Percentiles rank a stretch among this genome's conserved stretches.
These are phyloP conservation scores for Vanrija sp. DNA, from an alignment of 1,284 basidiomycete species.

Conservation along the genomic window DNA sequence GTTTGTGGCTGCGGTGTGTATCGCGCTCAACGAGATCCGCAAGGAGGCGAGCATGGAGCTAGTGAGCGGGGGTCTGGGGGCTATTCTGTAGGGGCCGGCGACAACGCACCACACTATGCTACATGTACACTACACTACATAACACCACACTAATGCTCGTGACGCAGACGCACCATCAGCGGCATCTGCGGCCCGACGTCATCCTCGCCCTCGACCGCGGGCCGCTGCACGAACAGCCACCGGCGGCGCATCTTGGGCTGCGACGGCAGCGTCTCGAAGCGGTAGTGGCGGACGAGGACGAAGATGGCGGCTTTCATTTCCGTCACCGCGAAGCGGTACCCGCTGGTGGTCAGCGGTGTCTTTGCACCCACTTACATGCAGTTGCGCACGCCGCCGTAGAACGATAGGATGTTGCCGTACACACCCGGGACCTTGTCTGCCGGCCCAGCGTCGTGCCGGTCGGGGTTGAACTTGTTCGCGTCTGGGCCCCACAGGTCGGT, in stretches of 20 bases:
- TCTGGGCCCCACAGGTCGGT: slow-evolving; percentile 65
- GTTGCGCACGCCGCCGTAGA: slow-evolving; percentile 62
- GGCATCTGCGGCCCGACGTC: slow-evolving; percentile 1
- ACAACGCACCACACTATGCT: no score
- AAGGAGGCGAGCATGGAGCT: no score
- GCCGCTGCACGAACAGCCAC: slow-evolving; percentile 45
- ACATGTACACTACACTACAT: no score
- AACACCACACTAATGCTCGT: not conserved
- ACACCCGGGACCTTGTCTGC: slow-evolving; percentile 58
- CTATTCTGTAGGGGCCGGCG: no score
- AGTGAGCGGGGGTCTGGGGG: no score
- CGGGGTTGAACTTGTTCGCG: slow-evolving; percentile 58
- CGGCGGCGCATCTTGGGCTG: slow-evolving; percentile 22
- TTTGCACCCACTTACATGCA: slow-evolving; percentile 42
- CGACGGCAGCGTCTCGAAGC: slow-evolving; percentile 6
- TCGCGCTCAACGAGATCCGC: not conserved
- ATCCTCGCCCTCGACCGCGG: slow-evolving; percentile 15
- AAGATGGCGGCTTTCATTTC: slow-evolving; percentile 64
- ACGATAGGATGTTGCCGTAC: slow-evolving; percentile 63
- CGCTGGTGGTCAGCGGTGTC: slow-evolving; percentile 24
- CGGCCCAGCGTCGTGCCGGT: slow-evolving; percentile 28
- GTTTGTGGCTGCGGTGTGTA: not conserved
- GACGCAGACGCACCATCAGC: not conserved
- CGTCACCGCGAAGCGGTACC: slow-evolving; percentile 64
- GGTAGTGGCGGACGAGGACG: slow-evolving; percentile 32